These are phyloP conservation scores for Aspergillus oerlinghausenensis DNA, from an alignment of 2,329 filamentous ascomycete genomes.

Conservation along the genomic window DNA sequence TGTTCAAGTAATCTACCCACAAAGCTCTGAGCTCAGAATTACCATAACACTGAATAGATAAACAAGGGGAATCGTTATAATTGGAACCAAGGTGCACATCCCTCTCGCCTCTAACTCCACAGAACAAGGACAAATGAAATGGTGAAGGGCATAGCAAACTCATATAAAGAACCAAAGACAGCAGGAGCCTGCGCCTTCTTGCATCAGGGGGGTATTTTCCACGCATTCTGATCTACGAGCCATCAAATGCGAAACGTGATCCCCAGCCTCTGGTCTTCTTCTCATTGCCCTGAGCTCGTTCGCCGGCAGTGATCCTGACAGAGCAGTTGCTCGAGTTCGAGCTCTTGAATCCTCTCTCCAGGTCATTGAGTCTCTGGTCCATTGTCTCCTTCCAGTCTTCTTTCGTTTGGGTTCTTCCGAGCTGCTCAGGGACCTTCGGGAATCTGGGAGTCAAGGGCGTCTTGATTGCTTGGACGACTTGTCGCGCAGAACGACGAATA, in stretches of 20 bases:
- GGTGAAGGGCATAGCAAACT: neutral
- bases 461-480: slow-evolving; percentile 12
- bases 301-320: slow-evolving; percentile 1
- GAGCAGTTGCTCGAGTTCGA: neutral
- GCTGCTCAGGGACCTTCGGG: neutral
- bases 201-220: neutral
- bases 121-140: neutral
- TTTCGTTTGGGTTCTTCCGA: neutral
- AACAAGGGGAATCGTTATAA: no score
- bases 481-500: slow-evolving; percentile 12
- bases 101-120: no score
- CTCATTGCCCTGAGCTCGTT: neutral
- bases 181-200: neutral
- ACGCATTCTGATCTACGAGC: neutral
- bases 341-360: slow-evolving; percentile 7
- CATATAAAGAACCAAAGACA: neutral
- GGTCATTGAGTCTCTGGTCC: neutral
- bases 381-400: neutral
- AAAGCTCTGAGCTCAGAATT: no score
- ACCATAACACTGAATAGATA: no score
- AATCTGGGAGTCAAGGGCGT: slow-evolving; percentile 14
- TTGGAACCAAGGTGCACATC: no score
- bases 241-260: slow-evolving; percentile 11
- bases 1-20: no score
- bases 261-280: slow-evolving; percentile 8